Percentiles rank a stretch among this genome's conserved stretches.
These are phyloP conservation scores for Excoecaria agallocha DNA, from an alignment of 345 rosid genomes.

Conservation along the genomic window DNA sequence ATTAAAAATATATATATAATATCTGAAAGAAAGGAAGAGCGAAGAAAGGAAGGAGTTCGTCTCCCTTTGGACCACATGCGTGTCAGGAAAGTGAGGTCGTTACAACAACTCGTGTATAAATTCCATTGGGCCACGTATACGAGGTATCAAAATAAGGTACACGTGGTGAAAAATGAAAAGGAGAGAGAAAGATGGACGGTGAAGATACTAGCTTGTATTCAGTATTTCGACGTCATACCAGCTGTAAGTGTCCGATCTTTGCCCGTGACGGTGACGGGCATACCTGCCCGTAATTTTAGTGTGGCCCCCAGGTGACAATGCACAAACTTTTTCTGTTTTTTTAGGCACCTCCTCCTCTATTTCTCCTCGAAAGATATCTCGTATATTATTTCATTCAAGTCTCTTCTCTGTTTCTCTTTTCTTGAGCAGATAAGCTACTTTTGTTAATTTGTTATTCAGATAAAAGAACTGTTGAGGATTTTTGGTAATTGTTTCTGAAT, in stretches of 20 bases:
- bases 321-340: conserved; percentile 17
- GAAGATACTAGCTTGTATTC: conserved; percentile 42
- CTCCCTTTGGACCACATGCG: conserved; percentile 66
- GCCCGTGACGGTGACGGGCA: conserved; percentile 77
- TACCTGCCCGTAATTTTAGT: conserved; percentile 50
- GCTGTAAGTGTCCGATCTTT: conserved; percentile 63
- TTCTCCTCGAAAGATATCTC: conserved; percentile 5
- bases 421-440: not conserved
- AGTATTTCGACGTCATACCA: conserved; percentile 62
- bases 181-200: conserved; percentile 48
- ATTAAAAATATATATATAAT: not conserved
- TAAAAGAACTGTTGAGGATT: not conserved
- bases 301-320: conserved; percentile 62
- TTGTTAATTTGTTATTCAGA: not conserved
- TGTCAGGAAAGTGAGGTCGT: conserved; percentile 49
- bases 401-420: too few relatives aligned
- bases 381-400: conserved; percentile 1
- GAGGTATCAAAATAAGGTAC: conserved; percentile 3
- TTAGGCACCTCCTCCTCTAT: not conserved
- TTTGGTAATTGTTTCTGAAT: not conserved
- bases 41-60: not conserved
- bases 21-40: not conserved
- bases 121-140: conserved; percentile 56
- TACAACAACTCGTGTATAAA: conserved; percentile 27
- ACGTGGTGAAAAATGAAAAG: conserved; percentile 37